These are phyloP conservation scores for Pyrus betulifolia DNA, from an alignment of 306 rosid species.

Conservation along the genomic window DNA sequence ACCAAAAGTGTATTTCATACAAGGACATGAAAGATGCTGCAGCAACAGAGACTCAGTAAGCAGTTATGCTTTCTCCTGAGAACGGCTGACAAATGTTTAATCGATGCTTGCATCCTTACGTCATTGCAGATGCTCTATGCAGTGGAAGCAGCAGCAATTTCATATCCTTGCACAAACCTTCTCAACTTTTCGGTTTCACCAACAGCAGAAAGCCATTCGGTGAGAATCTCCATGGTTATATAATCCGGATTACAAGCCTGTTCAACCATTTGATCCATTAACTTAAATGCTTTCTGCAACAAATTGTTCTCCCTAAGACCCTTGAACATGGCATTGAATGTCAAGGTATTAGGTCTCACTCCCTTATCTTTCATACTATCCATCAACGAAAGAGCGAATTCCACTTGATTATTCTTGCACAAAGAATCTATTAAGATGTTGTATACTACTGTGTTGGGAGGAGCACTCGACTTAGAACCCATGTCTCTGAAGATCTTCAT, in stretches of 20 bases:
- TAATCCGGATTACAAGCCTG: slow-evolving; percentile 62
- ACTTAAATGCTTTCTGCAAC: slow-evolving; percentile 43
- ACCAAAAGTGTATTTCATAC: not conserved
- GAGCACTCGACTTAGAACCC: slow-evolving; percentile 39
- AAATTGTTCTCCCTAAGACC: slow-evolving; percentile 38
- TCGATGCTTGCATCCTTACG: not conserved
- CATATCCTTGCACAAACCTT: slow-evolving; percentile 35
- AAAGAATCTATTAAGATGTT: slow-evolving; percentile 53
- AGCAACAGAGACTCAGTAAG: not conserved
- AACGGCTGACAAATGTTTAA: not conserved
- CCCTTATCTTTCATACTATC: slow-evolving; percentile 51
- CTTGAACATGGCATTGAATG: slow-evolving; percentile 61
- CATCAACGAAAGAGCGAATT: slow-evolving; percentile 44
- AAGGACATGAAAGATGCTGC: not conserved
- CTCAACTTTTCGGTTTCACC: slow-evolving; percentile 45
- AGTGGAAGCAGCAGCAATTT: slow-evolving; percentile 22
- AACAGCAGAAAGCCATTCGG: slow-evolving; percentile 61
- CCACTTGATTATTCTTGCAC: slow-evolving; percentile 48
- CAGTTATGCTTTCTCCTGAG: not conserved
- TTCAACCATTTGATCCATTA: slow-evolving; percentile 61
- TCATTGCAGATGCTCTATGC: slow-evolving; percentile 2
- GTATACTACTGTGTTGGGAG: slow-evolving; percentile 62
- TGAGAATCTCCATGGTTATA: slow-evolving; percentile 63
- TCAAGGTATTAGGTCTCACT: slow-evolving; percentile 46
- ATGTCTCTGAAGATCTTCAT: slow-evolving; percentile 53